These are phyloP conservation scores for Inga oerstediana DNA, from an alignment of 306 rosid genomes.

Conservation along the genomic window DNA sequence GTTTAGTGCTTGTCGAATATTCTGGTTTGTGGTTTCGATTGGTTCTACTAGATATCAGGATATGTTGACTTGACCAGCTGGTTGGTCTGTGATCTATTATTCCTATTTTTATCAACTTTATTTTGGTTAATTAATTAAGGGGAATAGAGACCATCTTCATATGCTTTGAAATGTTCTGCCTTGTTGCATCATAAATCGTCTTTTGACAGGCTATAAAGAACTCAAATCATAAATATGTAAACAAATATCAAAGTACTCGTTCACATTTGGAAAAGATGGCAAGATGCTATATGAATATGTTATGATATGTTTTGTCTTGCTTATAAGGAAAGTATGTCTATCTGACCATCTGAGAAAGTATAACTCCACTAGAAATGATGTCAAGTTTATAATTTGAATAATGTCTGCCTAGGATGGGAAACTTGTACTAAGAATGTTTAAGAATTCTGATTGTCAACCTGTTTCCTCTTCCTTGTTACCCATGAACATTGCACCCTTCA, in stretches of 20 bases:
- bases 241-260: neutral
- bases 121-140: constrained; percentile 6
- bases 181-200: neutral
- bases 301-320: neutral
- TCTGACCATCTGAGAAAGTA: neutral
- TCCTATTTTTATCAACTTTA: neutral
- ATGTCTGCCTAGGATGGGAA: neutral
- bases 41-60: constrained; percentile 1
- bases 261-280: neutral
- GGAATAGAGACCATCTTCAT: neutral
- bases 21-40: neutral
- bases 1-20: neutral
- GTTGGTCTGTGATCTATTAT: neutral
- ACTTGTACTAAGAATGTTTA: neutral
- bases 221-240: neutral
- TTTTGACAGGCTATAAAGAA: neutral
- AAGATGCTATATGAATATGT: neutral
- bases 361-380: neutral
- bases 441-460: neutral
- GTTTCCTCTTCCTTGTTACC: neutral
- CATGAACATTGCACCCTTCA: constrained; percentile 7
- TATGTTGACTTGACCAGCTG: neutral
- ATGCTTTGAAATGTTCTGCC: neutral
- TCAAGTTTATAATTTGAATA: neutral
- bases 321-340: neutral